Percentiles rank a stretch among this genome's conserved stretches.
These are phyloP conservation scores for Puya raimondii DNA, from an alignment of 176 grass and related monocot species.

Conservation along the genomic window DNA sequence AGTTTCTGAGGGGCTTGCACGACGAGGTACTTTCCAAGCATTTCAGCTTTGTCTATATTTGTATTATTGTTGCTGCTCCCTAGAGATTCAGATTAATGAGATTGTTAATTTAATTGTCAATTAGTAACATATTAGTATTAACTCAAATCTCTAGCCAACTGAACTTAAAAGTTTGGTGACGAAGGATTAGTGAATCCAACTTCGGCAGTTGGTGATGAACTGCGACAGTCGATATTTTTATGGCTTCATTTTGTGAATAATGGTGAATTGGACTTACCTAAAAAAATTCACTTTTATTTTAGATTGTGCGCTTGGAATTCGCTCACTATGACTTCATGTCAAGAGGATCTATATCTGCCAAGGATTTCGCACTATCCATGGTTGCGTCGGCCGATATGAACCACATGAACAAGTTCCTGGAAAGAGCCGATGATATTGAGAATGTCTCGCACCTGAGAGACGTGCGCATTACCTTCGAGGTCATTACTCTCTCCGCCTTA, in stretches of 20 bases:
- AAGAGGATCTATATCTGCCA: constrained; percentile 53
- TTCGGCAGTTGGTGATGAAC: too few relatives aligned
- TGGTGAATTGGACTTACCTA: neutral
- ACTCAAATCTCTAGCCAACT: too few relatives aligned
- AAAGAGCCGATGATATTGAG: constrained; percentile 55
- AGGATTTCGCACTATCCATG: constrained; percentile 92
- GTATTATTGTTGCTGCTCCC: neutral
- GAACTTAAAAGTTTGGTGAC: too few relatives aligned
- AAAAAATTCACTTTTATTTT: constrained; percentile 15
- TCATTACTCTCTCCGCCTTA: constrained; percentile 17
- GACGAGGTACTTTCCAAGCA: constrained; percentile 47
- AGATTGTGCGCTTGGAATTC: constrained; percentile 88
- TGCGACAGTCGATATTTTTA: neutral
- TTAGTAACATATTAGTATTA: too few relatives aligned
- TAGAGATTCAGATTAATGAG: neutral
- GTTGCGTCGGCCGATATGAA: constrained; percentile 81
- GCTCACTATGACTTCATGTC: constrained; percentile 85
- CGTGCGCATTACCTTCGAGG: constrained; percentile 70
- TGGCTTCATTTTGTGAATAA: neutral
- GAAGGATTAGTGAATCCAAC: too few relatives aligned
- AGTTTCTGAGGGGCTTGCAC: constrained; percentile 71
- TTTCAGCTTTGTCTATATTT: constrained; percentile 6
- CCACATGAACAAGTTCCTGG: constrained; percentile 70
- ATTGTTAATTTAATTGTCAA: neutral
- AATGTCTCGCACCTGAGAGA: constrained; percentile 45